Evolutionary conservation across 2,329 filamentous ascomycete species (phyloP).

Genomic region (Epichloe baconii): DNA sequence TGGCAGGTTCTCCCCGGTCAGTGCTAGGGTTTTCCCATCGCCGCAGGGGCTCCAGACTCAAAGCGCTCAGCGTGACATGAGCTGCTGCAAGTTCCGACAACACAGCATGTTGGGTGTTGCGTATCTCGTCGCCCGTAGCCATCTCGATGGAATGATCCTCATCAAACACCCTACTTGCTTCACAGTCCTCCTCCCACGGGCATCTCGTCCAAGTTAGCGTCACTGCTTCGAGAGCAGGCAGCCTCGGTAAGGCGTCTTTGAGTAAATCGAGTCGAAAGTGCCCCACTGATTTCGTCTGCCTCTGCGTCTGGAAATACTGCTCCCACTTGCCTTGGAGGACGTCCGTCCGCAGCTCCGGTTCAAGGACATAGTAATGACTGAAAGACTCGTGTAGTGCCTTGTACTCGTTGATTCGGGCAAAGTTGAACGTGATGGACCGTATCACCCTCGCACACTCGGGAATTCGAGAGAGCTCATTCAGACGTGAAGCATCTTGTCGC

Average conservation of each 20-base stretch:
- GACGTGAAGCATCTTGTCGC: conserved; percentile 30
- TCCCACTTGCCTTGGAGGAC: conserved; percentile 23
- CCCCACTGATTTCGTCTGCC: conserved; percentile 9
- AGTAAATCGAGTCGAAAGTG: background rate
- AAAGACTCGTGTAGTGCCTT: conserved; percentile 23
- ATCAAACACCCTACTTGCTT: conserved; percentile 6
- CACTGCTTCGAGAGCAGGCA: conserved; percentile 12
- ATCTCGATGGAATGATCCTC: conserved; percentile 9
- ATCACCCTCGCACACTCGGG: conserved; percentile 28
- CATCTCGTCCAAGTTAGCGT: conserved; percentile 13
- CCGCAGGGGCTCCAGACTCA: background rate
- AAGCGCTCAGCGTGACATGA: conserved; percentile 8
- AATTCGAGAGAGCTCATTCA: conserved; percentile 30
- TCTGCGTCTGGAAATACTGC: conserved; percentile 24
- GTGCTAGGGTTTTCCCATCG: background rate
- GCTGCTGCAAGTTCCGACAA: conserved; percentile 8
- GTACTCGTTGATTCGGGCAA: conserved; percentile 29
- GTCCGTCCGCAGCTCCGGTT: conserved; percentile 23
- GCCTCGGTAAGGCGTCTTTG: conserved; percentile 4
- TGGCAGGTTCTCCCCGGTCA: background rate
- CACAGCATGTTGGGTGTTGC: conserved; percentile 11
- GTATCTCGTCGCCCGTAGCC: conserved; percentile 4
- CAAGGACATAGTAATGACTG: conserved; percentile 24
- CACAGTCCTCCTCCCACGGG: conserved; percentile 9
- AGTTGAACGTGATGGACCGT: conserved; percentile 31